Evolutionary conservation across 352 stramenopile species (phyloP).

Genomic region (Phytophthora uliginosa): DNA sequence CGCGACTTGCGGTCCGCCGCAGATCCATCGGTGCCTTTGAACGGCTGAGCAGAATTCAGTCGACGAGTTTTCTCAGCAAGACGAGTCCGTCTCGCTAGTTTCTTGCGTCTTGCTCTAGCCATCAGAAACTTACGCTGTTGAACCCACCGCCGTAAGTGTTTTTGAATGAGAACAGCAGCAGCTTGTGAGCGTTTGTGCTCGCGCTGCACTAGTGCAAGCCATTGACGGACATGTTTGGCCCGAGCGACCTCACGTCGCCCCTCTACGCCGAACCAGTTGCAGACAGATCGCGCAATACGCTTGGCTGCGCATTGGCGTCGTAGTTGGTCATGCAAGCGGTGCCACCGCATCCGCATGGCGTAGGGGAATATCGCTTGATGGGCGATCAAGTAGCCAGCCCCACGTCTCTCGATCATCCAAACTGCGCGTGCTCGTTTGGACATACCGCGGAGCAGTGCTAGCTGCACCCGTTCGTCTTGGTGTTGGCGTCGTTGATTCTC

Average conservation of each 20-base stretch:
- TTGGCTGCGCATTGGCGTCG: conserved; percentile 29
- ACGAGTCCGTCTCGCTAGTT: conserved; percentile 36
- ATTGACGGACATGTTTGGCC: conserved; percentile 32
- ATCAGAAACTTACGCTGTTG: conserved; percentile 56
- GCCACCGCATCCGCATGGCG: conserved; percentile 45
- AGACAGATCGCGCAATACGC: conserved; percentile 23
- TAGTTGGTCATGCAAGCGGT: conserved; percentile 28
- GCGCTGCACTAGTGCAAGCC: conserved; percentile 31
- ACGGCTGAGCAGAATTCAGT: conserved; percentile 3
- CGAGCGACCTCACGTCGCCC: conserved; percentile 15
- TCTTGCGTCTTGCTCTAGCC: conserved; percentile 35
- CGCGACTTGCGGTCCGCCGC: conserved; percentile 1
- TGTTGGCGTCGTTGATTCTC: conserved; percentile 16
- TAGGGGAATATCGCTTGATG: conserved; percentile 51
- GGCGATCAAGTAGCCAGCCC: conserved; percentile 64
- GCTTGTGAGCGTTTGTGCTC: conserved; percentile 29
- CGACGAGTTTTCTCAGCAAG: conserved; percentile 37
- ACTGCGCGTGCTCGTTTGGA: conserved; percentile 46
- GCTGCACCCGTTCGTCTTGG: conserved; percentile 42
- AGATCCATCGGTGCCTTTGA: neutral
- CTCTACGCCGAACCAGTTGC: conserved; percentile 32
- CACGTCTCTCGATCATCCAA: conserved; percentile 58
- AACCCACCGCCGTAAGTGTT: conserved; percentile 56
- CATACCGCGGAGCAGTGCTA: conserved; percentile 49
- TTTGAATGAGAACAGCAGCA: conserved; percentile 56